Evolutionary conservation across 192 early-diverging fungal species (phyloP), one percentile per base, ranked within the genome.

Genomic region (Coemansia sp.): DNA sequence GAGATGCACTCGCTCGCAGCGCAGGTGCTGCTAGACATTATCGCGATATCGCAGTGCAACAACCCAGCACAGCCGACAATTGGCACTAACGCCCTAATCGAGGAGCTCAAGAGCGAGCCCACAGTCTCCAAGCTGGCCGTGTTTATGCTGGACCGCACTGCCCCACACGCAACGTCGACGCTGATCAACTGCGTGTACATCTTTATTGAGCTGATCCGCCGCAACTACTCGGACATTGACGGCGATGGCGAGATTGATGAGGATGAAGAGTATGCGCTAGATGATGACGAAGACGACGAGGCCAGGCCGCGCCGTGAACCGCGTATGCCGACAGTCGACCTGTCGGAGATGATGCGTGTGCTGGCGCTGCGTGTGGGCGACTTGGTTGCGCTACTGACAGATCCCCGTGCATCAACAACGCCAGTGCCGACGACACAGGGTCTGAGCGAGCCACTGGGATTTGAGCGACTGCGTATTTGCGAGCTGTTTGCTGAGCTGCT

Each of bases 401-500:
- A 81, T 20, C 95, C 94, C 20, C 83, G 90, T 9, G 68, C 40
- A 34, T 62, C 84, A 64, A 76, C 78, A 1, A 83, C 79, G 10
- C 82, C 85, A 2, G 86, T 91, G 24, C 84, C 89, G 11, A 93
- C 92, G 0, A 90, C 92, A 1, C 80, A 90, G 46, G 93, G 93
- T n/a, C 82, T 85, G 64, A 84, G 88, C 62, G 85, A 78, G 37
- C 94, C 85, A 42, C 82, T 99, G 47, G 96, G 97, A n/a, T 92
- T 94, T 67, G 96, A 97, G 78, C 85, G 97, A 11, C 79, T 99
- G 40, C 92, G 92, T 58, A 92, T 93, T 40, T 98, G 97, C 74
- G 97, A 99, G 77, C 85, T 99, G 62, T 95, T 98, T 85, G 97
- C 97, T 4, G 97, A 99, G 81, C 76, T 99, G 15, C 73, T 99